Conservation (phyloP, 2,329 filamentous ascomycete genomes). For the Stromatinia cepivora region DNA sequence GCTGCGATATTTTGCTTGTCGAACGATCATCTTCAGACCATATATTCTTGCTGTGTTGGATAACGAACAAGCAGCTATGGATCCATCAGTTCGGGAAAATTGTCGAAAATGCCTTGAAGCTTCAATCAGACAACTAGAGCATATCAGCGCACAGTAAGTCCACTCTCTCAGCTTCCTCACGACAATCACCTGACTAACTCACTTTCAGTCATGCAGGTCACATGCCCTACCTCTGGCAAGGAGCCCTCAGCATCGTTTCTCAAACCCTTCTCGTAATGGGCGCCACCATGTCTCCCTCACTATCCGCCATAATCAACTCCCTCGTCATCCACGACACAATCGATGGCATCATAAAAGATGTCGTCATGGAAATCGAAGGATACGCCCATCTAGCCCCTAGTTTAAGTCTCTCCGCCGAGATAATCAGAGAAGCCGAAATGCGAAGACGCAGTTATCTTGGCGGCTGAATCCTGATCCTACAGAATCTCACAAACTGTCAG, state of each 20-base stretch:
- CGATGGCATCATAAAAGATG: conserved; percentile 75
- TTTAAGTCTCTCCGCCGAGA: conserved; percentile 72
- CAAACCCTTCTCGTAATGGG: conserved; percentile 83
- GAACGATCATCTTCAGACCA: conserved; percentile 82
- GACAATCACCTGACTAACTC: conserved; percentile 26
- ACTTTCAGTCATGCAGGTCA: conserved; percentile 70
- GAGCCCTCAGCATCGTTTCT: conserved; percentile 77
- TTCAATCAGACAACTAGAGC: conserved; percentile 75
- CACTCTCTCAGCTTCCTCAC: neutral
- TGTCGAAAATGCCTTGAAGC: conserved; percentile 82
- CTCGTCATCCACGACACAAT: conserved; percentile 61
- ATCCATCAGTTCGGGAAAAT: conserved; percentile 72
- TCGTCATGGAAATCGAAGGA: conserved; percentile 72
- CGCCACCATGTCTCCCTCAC: conserved; percentile 74
- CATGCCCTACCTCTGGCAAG: conserved; percentile 84
- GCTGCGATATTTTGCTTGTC: conserved; percentile 79
- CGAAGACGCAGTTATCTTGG: conserved; percentile 62
- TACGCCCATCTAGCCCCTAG: conserved; percentile 76
- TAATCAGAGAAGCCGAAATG: conserved; percentile 76
- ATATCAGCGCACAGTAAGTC: conserved; percentile 73
- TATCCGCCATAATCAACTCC: conserved; percentile 62
- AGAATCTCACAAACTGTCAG: neutral
- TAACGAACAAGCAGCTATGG: conserved; percentile 70
- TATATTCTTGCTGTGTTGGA: conserved; percentile 80
- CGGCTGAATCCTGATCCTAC: conserved; percentile 35